Evolutionary conservation across 1,284 basidiomycete genomes (phyloP).

Genomic region (Trametes sp.): DNA sequence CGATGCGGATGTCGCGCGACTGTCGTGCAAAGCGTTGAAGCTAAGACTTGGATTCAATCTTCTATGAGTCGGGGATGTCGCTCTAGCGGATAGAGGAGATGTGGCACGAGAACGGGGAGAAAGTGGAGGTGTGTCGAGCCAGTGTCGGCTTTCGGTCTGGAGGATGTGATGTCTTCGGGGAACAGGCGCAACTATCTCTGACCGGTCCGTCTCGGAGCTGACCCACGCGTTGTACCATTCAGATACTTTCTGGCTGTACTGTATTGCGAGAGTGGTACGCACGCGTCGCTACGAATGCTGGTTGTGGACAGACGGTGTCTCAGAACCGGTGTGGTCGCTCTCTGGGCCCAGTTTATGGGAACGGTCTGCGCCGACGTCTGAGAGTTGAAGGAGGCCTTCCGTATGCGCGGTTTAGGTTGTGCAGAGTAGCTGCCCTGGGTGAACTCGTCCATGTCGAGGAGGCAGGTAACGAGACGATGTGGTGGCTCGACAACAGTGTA

Average conservation of each 20-base stretch:
- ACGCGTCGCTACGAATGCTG: conserved; percentile 37
- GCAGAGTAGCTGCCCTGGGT: conserved; percentile 30
- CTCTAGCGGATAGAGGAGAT: conserved; percentile 34
- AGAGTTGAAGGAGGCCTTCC: conserved; percentile 33
- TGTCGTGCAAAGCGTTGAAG: conserved; percentile 48
- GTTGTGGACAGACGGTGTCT: conserved; percentile 30
- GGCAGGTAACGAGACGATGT: background rate
- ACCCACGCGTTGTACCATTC: background rate
- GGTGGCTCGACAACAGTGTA: conserved; percentile 1
- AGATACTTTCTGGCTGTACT: background rate
- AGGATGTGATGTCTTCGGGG: conserved; percentile 42
- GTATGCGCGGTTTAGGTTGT: conserved; percentile 16
- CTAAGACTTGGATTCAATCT: conserved; percentile 38
- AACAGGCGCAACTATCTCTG: conserved; percentile 40
- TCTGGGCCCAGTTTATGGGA: conserved; percentile 22
- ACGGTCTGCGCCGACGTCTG: conserved; percentile 32
- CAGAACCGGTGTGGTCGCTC: conserved; percentile 32
- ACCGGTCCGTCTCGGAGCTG: conserved; percentile 37
- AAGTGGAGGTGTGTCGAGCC: conserved; percentile 42
- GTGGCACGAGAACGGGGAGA: conserved; percentile 38
- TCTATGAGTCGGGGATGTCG: conserved; percentile 26
- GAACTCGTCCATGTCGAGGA: conserved; percentile 37
- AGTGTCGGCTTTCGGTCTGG: conserved; percentile 41
- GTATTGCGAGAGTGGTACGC: conserved; percentile 15
- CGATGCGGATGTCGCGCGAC: conserved; percentile 29